A percentile compares a stretch with the other conserved stretches of the same genome.
Evolutionary conservation across 345 rosid genomes (phyloP).

Genomic region (Microthlaspi erraticum): DNA sequence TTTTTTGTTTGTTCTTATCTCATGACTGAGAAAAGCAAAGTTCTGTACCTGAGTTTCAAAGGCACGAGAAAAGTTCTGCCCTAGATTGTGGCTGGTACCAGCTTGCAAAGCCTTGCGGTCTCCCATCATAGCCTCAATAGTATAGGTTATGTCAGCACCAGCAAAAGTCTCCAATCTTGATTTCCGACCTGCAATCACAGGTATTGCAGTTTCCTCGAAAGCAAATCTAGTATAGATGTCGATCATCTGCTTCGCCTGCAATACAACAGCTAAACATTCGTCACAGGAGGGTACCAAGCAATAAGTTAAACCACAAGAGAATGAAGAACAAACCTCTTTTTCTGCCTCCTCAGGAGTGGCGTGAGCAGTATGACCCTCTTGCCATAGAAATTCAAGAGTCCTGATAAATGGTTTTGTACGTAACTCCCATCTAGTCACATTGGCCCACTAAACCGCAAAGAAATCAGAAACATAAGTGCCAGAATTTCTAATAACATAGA

Average conservation of each 20-base stretch:
- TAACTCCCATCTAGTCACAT: constrained; percentile 98
- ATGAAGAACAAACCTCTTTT: constrained; percentile 63
- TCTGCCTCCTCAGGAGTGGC: constrained; percentile 91
- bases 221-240: constrained; percentile 88
- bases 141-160: constrained; percentile 87
- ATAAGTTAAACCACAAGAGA: constrained; percentile 2
- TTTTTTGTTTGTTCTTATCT: too few relatives aligned
- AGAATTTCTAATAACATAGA: not conserved
- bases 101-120: constrained; percentile 94
- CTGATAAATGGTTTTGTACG: constrained; percentile 92
- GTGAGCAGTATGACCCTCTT: constrained; percentile 97
- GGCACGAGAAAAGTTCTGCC: constrained; percentile 90
- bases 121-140: constrained; percentile 99
- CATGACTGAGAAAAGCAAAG: not conserved
- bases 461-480: not conserved
- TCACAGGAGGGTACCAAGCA: constrained; percentile 11
- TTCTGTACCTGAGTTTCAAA: constrained; percentile 76
- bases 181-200: constrained; percentile 90
- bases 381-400: constrained; percentile 98
- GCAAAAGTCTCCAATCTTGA: constrained; percentile 89
- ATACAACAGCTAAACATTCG: constrained; percentile 16
- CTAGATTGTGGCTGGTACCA: constrained; percentile 94
- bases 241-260: constrained; percentile 91
- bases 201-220: constrained; percentile 92
- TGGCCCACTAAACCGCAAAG: constrained; percentile 76